Base-by-base conservation (phyloP, 1,284 basidiomycete species). In the Singerocomus rubriflavus region DNA sequence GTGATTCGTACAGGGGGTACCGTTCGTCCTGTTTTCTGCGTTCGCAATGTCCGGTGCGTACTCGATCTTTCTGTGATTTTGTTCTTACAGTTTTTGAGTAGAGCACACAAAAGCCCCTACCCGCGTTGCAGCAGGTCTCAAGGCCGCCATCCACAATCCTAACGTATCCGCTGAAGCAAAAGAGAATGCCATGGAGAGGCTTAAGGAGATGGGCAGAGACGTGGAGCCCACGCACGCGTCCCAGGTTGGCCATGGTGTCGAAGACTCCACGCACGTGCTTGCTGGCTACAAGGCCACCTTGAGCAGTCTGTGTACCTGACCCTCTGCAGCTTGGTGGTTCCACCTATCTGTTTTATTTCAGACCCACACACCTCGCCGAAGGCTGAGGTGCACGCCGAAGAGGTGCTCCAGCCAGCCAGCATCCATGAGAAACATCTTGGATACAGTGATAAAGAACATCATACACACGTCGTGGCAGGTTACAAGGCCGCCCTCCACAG, bases 241-340 rank as follows among this genome's bases (percentile, higher is more conserved):
- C 14, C 7, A 46, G 16, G 43, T 41, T 46, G 53, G 21, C 34
- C 30, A 8, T 2, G 41, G 44, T 14, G 8, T 45, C 29, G 66
- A 62, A 33, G 67, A 71, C 32, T 54, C 53, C 11, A 57, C 64
- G 21, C 67, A 67, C 21, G 69, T 72, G 25, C 62, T 73, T 11
- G 74, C 70, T 21, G 79, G 79, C 10, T 79, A 80, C 70, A 81
- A 81, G 64, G 77, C 79, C 4, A 76, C 78, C 4, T 54, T 81
- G 29, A 66, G 66, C 53, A 80, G 77, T 77, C 50, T 21, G n/a
- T 12, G 6, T 13, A 1, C 36, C 6, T 7, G 11, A 3, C 1
- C 5, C 2, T 2, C 0, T 26, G 21, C 2, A 16, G 17, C 6
- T 40, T 46, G 33, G 26, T 7, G 8, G 11, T n/a, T 12, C 2